Percentiles rank a stretch among this genome's conserved stretches.
Evolutionary conservation across 2,329 filamentous ascomycete genomes (phyloP).

Genomic region (Iodosphaeria phyllophila): DNA sequence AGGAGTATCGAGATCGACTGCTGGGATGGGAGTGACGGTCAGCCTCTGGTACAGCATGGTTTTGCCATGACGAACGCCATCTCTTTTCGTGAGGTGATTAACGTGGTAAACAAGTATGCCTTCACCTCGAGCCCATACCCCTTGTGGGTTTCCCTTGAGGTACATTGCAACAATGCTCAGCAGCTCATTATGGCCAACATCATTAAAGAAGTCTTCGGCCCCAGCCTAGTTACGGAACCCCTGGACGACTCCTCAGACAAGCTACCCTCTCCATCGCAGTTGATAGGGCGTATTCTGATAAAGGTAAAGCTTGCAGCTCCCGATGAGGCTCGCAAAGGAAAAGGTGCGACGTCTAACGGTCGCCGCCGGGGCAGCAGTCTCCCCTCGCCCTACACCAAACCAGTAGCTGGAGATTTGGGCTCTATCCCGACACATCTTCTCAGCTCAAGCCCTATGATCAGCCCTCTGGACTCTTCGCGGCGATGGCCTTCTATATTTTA

Average conservation of each 20-base stretch:
- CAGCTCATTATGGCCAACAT: constrained; percentile 78
- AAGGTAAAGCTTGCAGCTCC: constrained; percentile 67
- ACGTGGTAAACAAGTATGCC: constrained; percentile 85
- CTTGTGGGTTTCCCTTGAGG: constrained; percentile 85
- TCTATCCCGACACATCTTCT: constrained; percentile 30
- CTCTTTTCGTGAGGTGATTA: constrained; percentile 79
- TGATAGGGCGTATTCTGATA: constrained; percentile 70
- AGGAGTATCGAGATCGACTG: constrained; percentile 95
- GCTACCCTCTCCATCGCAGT: constrained; percentile 70
- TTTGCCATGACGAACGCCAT: constrained; percentile 77
- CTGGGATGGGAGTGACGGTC: constrained; percentile 81
- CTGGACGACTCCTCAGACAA: constrained; percentile 47
- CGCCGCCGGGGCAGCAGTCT: constrained; percentile 49
- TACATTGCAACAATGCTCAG: constrained; percentile 73
- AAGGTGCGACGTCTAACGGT: constrained; percentile 17
- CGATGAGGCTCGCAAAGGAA: constrained; percentile 23
- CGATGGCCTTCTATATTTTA: constrained; percentile 30
- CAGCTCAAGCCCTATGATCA: constrained; percentile 33
- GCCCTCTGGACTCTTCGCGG: constrained; percentile 29
- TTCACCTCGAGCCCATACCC: constrained; percentile 78
- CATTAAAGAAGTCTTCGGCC: constrained; percentile 68
- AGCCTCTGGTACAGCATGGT: constrained; percentile 81
- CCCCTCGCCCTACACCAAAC: constrained; percentile 55
- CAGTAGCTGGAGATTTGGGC: constrained; percentile 38
- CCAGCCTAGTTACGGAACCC: constrained; percentile 60